Percentiles rank a stretch among this genome's conserved stretches.
These are phyloP conservation scores for Paraleonurus japonicus DNA, from an alignment of 257 asterid species.

Conservation along the genomic window DNA sequence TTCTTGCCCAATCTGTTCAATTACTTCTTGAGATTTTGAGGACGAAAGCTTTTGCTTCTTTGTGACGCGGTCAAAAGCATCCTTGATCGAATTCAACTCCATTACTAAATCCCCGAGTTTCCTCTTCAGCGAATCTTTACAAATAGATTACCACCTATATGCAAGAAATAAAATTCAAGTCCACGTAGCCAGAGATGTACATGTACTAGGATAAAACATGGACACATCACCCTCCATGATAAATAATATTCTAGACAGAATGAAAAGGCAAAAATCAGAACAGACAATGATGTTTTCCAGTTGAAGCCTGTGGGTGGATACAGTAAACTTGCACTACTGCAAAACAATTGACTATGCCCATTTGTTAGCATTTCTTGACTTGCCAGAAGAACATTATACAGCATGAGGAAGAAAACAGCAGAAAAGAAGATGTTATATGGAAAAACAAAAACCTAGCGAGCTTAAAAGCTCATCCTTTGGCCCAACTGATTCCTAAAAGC, in stretches of 20 bases:
- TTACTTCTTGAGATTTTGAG: conserved; percentile 74
- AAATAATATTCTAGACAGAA: neutral
- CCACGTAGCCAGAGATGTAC: neutral
- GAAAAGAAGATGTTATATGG: neutral
- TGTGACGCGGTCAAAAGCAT: conserved; percentile 80
- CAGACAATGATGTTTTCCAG: neutral
- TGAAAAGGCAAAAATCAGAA: neutral
- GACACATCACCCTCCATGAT: neutral
- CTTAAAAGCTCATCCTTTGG: neutral
- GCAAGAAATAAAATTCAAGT: conserved; percentile 9
- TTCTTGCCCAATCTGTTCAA: conserved; percentile 65
- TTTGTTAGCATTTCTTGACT: conserved; percentile 8
- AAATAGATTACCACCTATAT: conserved; percentile 32
- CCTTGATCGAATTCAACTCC: conserved; percentile 84
- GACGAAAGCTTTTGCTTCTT: conserved; percentile 84
- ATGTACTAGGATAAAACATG: conserved; percentile 6
- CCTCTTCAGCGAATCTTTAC: conserved; percentile 21
- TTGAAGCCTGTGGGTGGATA: neutral
- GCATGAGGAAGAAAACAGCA: neutral
- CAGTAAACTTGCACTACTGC: neutral
- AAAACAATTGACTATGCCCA: neutral
- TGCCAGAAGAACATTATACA: neutral
- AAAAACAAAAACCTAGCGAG: neutral
- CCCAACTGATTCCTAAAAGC: neutral
- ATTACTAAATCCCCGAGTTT: conserved; percentile 36